These are phyloP conservation scores for Aspergillus leporis DNA, from an alignment of 495 filamentous ascomycete species.

Conservation along the genomic window DNA sequence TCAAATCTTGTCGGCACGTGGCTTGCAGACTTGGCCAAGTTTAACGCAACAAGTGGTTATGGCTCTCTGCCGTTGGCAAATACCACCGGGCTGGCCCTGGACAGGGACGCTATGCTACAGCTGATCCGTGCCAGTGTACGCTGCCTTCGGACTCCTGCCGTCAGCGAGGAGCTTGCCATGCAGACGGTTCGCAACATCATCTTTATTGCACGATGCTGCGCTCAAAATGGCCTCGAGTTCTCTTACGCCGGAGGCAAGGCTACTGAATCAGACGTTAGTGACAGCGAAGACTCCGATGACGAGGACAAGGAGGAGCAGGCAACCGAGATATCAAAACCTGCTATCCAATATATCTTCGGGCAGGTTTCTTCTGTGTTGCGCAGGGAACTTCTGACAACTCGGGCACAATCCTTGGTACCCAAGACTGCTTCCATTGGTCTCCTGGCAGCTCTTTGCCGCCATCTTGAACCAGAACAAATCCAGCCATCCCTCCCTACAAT, in stretches of 20 bases:
- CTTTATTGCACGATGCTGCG: conserved; percentile 71
- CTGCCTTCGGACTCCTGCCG: conserved; percentile 62
- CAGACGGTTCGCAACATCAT: conserved; percentile 75
- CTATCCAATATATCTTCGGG: conserved; percentile 71
- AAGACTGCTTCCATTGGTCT: conserved; percentile 78
- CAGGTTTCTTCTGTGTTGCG: conserved; percentile 77
- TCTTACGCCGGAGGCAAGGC: conserved; percentile 36
- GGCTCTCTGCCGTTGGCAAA: conserved; percentile 63
- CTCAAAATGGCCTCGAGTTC: conserved; percentile 60
- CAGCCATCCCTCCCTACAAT: conserved; percentile 59
- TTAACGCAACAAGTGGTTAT: conserved; percentile 52
- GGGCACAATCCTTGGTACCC: conserved; percentile 59
- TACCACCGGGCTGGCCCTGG: conserved; percentile 67
- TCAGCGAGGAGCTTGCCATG: conserved; percentile 66
- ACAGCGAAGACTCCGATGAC: conserved; percentile 47
- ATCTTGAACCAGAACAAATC: conserved; percentile 58
- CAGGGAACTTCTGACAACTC: conserved; percentile 67
- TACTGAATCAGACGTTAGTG: conserved; percentile 35
- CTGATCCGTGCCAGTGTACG: conserved; percentile 64
- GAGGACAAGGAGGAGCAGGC: conserved; percentile 31
- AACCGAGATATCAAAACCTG: conserved; percentile 35
- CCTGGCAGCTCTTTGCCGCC: conserved; percentile 59
- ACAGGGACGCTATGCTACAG: conserved; percentile 61
- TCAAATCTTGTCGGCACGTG: conserved; percentile 73
- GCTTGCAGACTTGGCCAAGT: conserved; percentile 75